These are phyloP conservation scores for Nectriaceae sp. DNA, from an alignment of 2,329 filamentous ascomycete genomes.

Conservation along the genomic window DNA sequence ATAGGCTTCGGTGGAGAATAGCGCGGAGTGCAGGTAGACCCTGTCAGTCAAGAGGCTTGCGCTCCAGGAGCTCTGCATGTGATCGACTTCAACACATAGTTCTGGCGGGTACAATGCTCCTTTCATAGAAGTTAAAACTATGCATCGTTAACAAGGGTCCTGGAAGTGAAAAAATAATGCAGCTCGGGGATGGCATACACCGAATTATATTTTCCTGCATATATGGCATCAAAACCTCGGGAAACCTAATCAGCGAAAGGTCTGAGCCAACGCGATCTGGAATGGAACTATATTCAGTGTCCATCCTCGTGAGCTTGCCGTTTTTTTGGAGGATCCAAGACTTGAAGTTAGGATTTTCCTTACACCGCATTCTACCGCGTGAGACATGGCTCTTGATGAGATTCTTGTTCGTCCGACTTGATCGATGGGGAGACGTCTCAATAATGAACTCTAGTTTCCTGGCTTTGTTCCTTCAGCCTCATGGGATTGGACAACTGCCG, in stretches of 20 bases:
- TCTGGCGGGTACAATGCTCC: constrained; percentile 17
- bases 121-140: neutral
- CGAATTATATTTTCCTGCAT: constrained; percentile 17
- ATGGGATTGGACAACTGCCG: too few relatives aligned
- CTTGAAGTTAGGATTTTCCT: neutral
- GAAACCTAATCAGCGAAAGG: constrained; percentile 21
- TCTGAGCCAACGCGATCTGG: constrained; percentile 16
- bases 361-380: neutral
- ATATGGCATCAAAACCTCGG: constrained; percentile 18
- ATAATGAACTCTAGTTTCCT: constrained; percentile 12
- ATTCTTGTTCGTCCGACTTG: neutral
- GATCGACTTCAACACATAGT: constrained; percentile 19
- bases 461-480: neutral
- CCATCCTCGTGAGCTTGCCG: neutral
- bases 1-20: constrained; percentile 17
- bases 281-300: constrained; percentile 4
- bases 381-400: constrained; percentile 15
- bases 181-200: constrained; percentile 6
- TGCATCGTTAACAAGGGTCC: too few relatives aligned
- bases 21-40: constrained; percentile 19
- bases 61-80: constrained; percentile 15
- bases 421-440: neutral
- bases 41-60: constrained; percentile 15
- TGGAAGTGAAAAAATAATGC: fast-evolving
- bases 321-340: constrained; percentile 17